Conservation (phyloP, 2,329 filamentous ascomycete genomes). For the Falciphora oryzae region DNA sequence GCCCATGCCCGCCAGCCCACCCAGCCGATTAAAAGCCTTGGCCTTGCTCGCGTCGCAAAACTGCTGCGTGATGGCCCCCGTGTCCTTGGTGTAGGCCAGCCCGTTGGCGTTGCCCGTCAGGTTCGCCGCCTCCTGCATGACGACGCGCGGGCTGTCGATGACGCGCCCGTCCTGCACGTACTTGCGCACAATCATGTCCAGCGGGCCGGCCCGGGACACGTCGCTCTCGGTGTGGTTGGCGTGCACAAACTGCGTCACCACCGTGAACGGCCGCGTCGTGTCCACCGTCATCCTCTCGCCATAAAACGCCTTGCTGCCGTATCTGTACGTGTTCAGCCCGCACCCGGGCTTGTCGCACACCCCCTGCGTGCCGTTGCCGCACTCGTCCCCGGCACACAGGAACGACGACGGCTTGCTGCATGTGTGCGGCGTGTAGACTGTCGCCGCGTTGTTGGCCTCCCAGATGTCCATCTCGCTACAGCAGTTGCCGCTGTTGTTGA, state of each 20-base stretch:
- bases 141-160: constrained; percentile 30
- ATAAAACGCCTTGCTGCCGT: constrained; percentile 22
- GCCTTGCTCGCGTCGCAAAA: constrained; percentile 14
- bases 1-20: constrained; percentile 22
- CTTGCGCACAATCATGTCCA: constrained; percentile 40
- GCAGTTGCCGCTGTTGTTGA: constrained; percentile 32
- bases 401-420: constrained; percentile 33
- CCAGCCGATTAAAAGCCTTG: constrained; percentile 23
- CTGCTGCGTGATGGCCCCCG: constrained; percentile 17
- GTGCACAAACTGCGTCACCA: constrained; percentile 42
- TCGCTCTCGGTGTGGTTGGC: constrained; percentile 17
- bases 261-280: constrained; percentile 26
- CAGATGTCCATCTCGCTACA: constrained; percentile 42
- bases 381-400: constrained; percentile 25
- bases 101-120: background rate
- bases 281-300: constrained; percentile 20
- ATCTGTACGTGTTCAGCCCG: constrained; percentile 28
- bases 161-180: constrained; percentile 42
- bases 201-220: constrained; percentile 18
- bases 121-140: background rate
- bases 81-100: constrained; percentile 13
- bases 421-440: constrained; percentile 33
- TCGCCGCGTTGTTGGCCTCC: constrained; percentile 36
- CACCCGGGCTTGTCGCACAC: constrained; percentile 29
- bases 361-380: constrained; percentile 15